phyloP scores from a whole-genome alignment of 305 asterid genomes.

The Ilex paraguariensis region DNA sequence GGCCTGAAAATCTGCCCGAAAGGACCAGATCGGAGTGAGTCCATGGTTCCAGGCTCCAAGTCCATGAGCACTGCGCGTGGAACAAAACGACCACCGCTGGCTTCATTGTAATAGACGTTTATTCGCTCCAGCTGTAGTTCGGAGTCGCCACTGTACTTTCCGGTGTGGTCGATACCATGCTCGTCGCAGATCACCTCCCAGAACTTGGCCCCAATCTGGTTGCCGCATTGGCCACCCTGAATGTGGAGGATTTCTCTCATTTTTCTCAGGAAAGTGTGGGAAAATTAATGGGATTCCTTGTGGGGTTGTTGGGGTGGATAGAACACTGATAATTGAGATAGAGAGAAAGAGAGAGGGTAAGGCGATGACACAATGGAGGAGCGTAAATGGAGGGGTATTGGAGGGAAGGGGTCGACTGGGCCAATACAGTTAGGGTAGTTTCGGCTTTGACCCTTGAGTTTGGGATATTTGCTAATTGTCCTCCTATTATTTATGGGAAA shows the following conservation, averaged over 20 bases:
- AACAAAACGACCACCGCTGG: neutral
- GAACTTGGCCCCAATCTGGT: neutral
- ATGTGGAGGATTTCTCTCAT: neutral
- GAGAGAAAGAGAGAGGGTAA: too few relatives aligned
- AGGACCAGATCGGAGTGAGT: neutral
- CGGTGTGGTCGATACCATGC: neutral
- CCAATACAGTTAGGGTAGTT: too few relatives aligned
- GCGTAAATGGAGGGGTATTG: too few relatives aligned
- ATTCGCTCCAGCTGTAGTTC: constrained; percentile 3
- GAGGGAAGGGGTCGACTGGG: too few relatives aligned
- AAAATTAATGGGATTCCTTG: too few relatives aligned
- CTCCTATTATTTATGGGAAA: too few relatives aligned
- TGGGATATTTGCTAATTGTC: too few relatives aligned
- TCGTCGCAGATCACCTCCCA: too few relatives aligned
- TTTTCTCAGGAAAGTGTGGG: neutral
- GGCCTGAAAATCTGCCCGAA: constrained; percentile 4
- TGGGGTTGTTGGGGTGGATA: too few relatives aligned
- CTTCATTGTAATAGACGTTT: constrained; percentile 3
- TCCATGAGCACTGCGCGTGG: constrained; percentile 5
- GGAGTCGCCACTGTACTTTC: neutral
- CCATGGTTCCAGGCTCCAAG: constrained; percentile 3
- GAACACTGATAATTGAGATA: too few relatives aligned
- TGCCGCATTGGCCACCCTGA: neutral
- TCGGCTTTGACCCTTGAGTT: too few relatives aligned
- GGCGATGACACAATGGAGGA: too few relatives aligned